Conservation (phyloP, 768 basidiomycete species). For the Obba rivulosa region DNA sequence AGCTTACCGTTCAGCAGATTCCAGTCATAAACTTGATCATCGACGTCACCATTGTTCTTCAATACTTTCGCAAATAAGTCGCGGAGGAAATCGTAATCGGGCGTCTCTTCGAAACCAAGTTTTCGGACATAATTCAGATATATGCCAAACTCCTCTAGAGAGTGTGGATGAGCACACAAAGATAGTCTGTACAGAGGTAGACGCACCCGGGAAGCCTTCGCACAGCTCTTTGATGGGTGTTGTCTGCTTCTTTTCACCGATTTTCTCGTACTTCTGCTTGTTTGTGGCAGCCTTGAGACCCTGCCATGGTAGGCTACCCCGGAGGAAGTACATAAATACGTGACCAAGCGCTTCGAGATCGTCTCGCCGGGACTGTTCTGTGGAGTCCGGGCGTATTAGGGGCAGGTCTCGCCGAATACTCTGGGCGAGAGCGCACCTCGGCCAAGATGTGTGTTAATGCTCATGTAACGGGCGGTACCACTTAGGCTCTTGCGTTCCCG, state of each 20-base stretch:
- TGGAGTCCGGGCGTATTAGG: conserved; percentile 1
- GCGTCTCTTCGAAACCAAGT: conserved; percentile 97
- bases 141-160: conserved; percentile 92
- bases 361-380: conserved; percentile 90
- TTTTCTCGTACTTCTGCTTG: conserved; percentile 99
- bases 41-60: conserved; percentile 84
- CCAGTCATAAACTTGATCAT: conserved; percentile 97
- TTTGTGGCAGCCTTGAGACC: conserved; percentile 99
- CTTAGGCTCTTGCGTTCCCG: conserved; percentile 95
- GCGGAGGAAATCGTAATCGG: conserved; percentile 96
- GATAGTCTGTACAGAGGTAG: neutral
- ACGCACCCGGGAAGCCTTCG: conserved; percentile 88
- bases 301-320: conserved; percentile 98
- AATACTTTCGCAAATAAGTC: conserved; percentile 93
- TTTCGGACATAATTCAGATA: conserved; percentile 99
- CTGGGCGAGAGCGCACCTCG: conserved; percentile 54
- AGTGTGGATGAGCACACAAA: conserved; percentile 5
- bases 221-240: conserved; percentile 96
- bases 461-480: conserved; percentile 99
- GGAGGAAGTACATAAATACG: conserved; percentile 99
- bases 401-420: conserved; percentile 2
- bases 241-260: conserved; percentile 99
- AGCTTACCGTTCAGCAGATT: conserved; percentile 76
- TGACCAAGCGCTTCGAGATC: conserved; percentile 99
- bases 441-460: conserved; percentile 97